Evolutionary conservation across 2,329 filamentous ascomycete species (phyloP), one percentile per base, ranked within the genome.

Genomic region (Talaromyces albobiverticillius): DNA sequence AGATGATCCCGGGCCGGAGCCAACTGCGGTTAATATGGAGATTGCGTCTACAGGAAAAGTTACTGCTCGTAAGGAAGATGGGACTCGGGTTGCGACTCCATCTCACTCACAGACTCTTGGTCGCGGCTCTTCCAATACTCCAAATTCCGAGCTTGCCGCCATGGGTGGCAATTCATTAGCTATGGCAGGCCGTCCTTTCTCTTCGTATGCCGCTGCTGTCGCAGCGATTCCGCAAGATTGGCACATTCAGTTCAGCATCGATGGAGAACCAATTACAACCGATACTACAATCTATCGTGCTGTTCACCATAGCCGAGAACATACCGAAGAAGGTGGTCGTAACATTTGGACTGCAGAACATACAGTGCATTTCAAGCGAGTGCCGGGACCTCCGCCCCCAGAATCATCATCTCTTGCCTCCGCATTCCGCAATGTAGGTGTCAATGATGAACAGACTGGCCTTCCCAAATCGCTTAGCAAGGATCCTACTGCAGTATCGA

Each of bases 241-340:
- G 94, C 93, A 99, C 65, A 91, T 99, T 57, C 90, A 97, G 66
- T 99, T 99, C 72, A 92, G 84, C 61, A 82, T 97, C 47, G 88
- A 95, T 51, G 55, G 46, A 14, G 90, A 91, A 68, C 82, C 88
- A 1, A 88, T 99, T 55, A 80, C 89, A 0, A 94, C 92, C 61
- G 92, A 97, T 63, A 96, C 90, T 0, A 99, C 94, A 0, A 93
- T 99, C 53, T 99, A 97, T 66, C 87, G 93, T 46, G 94, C 94
- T 29, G 90, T 97, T 8, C 90, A 96, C 65, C 88, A 84, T 66
- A 83, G 80, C 74, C 79, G 82, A 56, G 72, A 78, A 13, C 74
- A 81, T 46, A 68, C 79, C 18, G 90, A 95, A 54, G 79, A 86
- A 10, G 75, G 83, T 9, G 83, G 82, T 55, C 84, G 90, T 43